phyloP scores from a whole-genome alignment of 768 basidiomycete species.

The Asterophora parasitica region DNA sequence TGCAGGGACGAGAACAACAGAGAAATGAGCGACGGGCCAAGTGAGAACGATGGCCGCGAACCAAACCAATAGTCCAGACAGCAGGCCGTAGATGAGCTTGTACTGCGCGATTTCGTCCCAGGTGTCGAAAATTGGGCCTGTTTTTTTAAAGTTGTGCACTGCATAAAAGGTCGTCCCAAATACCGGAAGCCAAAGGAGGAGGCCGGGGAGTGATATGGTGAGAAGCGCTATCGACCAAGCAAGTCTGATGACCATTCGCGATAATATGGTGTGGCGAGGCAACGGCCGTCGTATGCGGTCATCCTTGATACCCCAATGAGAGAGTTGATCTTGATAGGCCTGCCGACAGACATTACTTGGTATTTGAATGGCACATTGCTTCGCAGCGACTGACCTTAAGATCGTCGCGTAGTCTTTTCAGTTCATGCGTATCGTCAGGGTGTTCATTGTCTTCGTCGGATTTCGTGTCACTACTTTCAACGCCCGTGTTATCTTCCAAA shows the following conservation, averaged over 20 bases:
- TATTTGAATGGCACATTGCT: background rate
- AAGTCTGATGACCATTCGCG: slow-evolving; percentile 62
- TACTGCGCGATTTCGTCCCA: slow-evolving; percentile 90
- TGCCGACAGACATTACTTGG: slow-evolving; percentile 21
- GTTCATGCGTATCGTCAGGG: slow-evolving; percentile 24
- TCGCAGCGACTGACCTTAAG: slow-evolving; percentile 46
- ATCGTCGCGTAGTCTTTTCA: slow-evolving; percentile 40
- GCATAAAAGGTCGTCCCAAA: slow-evolving; percentile 67
- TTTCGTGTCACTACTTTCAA: slow-evolving; percentile 17
- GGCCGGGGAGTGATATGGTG: slow-evolving; percentile 66
- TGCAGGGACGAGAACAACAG: slow-evolving; percentile 56
- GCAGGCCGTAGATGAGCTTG: slow-evolving; percentile 78
- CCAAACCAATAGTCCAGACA: slow-evolving; percentile 72
- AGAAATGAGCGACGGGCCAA: slow-evolving; percentile 55
- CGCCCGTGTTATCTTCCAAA: slow-evolving; percentile 23
- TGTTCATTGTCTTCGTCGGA: slow-evolving; percentile 20
- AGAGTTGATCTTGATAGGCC: slow-evolving; percentile 73
- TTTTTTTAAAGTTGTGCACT: slow-evolving; percentile 73
- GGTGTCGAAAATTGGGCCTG: slow-evolving; percentile 78
- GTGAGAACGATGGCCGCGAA: slow-evolving; percentile 47
- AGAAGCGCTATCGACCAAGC: slow-evolving; percentile 60
- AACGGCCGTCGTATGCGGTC: slow-evolving; percentile 75
- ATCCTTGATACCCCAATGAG: slow-evolving; percentile 71
- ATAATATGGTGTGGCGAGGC: slow-evolving; percentile 46
- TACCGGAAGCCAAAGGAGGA: slow-evolving; percentile 78